Evolutionary conservation across 345 rosid genomes (phyloP), one percentile per base, ranked within the genome.

Genomic region (Hibiscus mutabilis): DNA sequence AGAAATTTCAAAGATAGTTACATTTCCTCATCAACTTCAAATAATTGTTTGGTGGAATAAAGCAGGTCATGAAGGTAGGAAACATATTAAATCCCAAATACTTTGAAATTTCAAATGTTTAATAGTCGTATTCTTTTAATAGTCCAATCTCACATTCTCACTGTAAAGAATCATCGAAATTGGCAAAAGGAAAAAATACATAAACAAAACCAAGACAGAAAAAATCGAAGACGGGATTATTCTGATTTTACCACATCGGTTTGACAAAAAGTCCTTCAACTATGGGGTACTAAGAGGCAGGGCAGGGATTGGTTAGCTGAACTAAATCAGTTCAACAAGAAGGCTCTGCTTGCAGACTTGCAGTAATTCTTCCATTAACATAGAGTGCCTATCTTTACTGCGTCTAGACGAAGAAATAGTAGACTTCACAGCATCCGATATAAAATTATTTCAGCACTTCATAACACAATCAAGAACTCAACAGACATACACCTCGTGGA

Each of bases 21-120:
- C 4, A 49, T n/a, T 55, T 53, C 71, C 71, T 66, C 11, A 37
- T 44, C 77, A 59, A 47, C 42, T 44, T 60, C 46, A 74, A 44
- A 46, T 40, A 52, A 27, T 67, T n/a, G 25, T 8, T 25, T 47
- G 16, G 9, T 49, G 49, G 40, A 67, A 16, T 49, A 49, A 25
- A 24, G 57, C 14, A 66, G 4, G 16, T 27, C 25, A 4, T 67
- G 15, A 29, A 44, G 40, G 15, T 25, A 5, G 56, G 31, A 66
- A 47, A 16, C 42, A 66, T 27, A 25, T 47, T 14, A 66, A 16
- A 16, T 0, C 24, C 58, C 37, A 47, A 9, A 56, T 9, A 66
- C 15, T 66, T 15, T 16, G 40, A 47, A 47, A 56, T 8, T 5
- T 15, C 7, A 16, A 49, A 49, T 16, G 55, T 49, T 49, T 49